Evolutionary conservation across 805 yeast species (phyloP), one percentile per base, ranked within the genome.

Genomic region (Saccharomycopsis sp.): DNA sequence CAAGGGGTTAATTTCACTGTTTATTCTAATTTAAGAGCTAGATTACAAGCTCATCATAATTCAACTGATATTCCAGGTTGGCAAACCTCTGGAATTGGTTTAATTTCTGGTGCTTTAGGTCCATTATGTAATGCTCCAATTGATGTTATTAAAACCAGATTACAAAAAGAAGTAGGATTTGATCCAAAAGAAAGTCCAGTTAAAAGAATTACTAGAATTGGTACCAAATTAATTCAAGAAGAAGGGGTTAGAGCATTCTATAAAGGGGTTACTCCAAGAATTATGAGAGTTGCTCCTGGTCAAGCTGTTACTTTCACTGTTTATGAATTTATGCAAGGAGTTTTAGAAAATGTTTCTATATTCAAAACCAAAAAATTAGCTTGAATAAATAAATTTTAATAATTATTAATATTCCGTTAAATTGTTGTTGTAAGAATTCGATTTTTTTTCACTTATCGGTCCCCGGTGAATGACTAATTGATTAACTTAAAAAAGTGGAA

Each of bases 201-300:
- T 61, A 75, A 73, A 41, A 75, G 95, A 62, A 87, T 89, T 52
- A 62, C 70, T 29, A 73, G 88, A 59, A 89, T 92, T 54, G 85
- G 94, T 45, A 65, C 66, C 36, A 88, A 79, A 55, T 71, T 89
- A 61, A 66, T 88, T 51, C 78, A 76, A 58, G 94, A 86, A 66
- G 95, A 87, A 64, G 98, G 98, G 51, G 66, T 77, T 51, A 69
- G 72, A 40, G 94, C 95, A 31, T 72, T 89, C 59, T 89, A 89
- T 69, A 85, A 89, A 59, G 98, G 98, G 66, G 89, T 89, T 58
- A 87, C 96, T 19, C 98, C 98, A 52, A 80, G 98, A 67, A 89
- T 89, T 52, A 88, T 89, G 94, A 81, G 98, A 66, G 98, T 89
- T 39, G 98, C 98, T 10, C 96, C 98, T 19, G 98, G 98, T 47